Base-by-base conservation (phyloP, 1,139 yeast species). In the Trichomonascaceae sp. region DNA sequence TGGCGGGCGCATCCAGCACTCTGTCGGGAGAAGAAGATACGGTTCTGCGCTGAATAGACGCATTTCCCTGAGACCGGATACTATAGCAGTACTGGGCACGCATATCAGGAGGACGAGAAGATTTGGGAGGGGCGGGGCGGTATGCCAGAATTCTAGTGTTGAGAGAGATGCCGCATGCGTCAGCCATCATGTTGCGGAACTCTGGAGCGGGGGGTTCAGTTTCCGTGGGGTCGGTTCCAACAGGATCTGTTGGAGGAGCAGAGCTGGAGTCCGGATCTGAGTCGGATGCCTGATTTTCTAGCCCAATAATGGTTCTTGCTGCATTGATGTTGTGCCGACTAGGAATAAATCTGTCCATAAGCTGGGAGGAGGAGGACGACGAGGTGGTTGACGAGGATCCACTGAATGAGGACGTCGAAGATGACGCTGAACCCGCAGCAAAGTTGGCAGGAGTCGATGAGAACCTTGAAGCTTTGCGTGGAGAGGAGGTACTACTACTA, bases 1-100 rank as follows among this genome's bases (percentile, higher is more conserved):
- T 67, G 0, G 95, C 96, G 0, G 98, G 99, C 0, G 98, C 98
- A 59, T 89, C 99, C 31, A 89, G 65, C 1, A 89, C 94, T 44
- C 94, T 69, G 46, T 84, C 95, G 1, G 98, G 97, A 13, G 85
- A 84, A 0, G 84, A 74, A 11, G 93, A 85, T 29, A 89, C 71
- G 47, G 77, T 79, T 44, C 93, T 52, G 17, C 62, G 65, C n/a
- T n/a, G n/a, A 31, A 71, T 65, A 40, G 75, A 62, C 1, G 76
- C 76, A 35, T 64, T 59, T 3, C 71, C 74, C 1, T 71, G 65
- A 0, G 76, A 74, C 36, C 68, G 63, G 27, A 60, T 47, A 3
- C 59, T 53, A 23, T 62, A 56, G 37, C 54, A 56, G 40, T 57
- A 63, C 34, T 58, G 64, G 17, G 60, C 49, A 35, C 65, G 54